A percentile compares a stretch with the other conserved stretches of the same genome.
These are phyloP conservation scores for Symbiodinium natans DNA, from an alignment of 73 alveolate species.

Conservation along the genomic window DNA sequence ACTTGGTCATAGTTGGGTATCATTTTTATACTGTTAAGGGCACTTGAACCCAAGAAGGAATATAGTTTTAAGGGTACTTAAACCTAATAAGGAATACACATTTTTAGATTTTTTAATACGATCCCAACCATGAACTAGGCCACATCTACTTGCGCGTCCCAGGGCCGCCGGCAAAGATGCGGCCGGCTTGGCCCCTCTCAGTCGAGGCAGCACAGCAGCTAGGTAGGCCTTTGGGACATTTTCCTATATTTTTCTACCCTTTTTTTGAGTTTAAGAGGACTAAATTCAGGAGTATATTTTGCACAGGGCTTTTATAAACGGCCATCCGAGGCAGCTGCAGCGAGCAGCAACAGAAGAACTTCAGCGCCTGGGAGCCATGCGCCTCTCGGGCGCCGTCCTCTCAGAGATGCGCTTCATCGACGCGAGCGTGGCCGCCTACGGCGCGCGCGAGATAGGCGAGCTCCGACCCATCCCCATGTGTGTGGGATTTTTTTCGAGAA, in stretches of 20 bases:
- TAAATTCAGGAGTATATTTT: too few relatives aligned
- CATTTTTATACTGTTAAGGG: too few relatives aligned
- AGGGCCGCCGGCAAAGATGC: background rate
- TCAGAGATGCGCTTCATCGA: constrained; percentile 61
- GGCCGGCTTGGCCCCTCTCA: background rate
- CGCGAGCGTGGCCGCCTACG: background rate
- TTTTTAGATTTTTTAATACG: too few relatives aligned
- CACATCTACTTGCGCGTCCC: constrained; percentile 89
- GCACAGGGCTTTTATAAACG: background rate
- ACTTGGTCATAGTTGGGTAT: too few relatives aligned
- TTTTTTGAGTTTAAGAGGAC: background rate
- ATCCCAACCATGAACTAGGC: too few relatives aligned
- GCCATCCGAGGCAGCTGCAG: background rate
- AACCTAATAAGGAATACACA: too few relatives aligned
- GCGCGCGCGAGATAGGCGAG: background rate
- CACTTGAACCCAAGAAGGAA: too few relatives aligned
- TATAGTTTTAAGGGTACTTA: too few relatives aligned
- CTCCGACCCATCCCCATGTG: too few relatives aligned
- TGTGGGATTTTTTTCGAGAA: too few relatives aligned
- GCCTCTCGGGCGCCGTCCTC: constrained; percentile 69
- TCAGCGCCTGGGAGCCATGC: constrained; percentile 39
- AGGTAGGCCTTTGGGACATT: background rate
- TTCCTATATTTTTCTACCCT: background rate
- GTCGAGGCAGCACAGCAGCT: background rate
- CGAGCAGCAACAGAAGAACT: constrained; percentile 13